phyloP scores from a whole-genome alignment of 352 stramenopile genomes.

The Phytopythium sindhum region DNA sequence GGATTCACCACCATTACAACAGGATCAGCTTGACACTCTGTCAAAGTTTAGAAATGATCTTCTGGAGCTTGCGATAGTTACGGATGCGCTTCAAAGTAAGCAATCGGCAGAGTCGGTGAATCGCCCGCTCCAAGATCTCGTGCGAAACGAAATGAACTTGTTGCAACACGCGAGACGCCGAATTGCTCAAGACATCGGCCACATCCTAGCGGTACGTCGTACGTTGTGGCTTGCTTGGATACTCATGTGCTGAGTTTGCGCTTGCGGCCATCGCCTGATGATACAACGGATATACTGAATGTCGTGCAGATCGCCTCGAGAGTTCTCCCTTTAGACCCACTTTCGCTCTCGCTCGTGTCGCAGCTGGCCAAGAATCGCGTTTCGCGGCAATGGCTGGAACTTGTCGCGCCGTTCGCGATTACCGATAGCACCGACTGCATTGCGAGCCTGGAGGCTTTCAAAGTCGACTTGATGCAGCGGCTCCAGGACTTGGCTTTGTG shows the following conservation, averaged over 20 bases:
- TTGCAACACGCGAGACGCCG: neutral
- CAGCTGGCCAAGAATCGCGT: neutral
- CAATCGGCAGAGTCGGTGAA: neutral
- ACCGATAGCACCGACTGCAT: neutral
- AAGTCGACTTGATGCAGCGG: neutral
- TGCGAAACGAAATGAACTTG: neutral
- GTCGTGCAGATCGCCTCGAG: neutral
- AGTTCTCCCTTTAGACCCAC: neutral
- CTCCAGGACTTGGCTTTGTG: neutral
- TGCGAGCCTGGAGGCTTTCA: neutral
- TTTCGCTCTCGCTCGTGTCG: neutral
- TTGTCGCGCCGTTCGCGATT: neutral
- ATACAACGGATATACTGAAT: neutral
- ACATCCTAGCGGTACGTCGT: neutral
- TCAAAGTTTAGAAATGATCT: neutral
- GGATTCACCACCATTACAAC: neutral
- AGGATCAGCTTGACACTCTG: neutral
- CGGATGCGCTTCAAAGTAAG: neutral
- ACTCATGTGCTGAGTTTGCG: neutral
- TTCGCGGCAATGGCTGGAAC: neutral
- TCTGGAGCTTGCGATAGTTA: neutral
- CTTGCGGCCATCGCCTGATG: neutral
- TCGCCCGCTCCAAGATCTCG: neutral
- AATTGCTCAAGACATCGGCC: neutral
- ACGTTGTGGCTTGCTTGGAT: too few relatives aligned